Evolutionary conservation across 257 asterid species (phyloP).

Genomic region (Paraleonurus japonicus): DNA sequence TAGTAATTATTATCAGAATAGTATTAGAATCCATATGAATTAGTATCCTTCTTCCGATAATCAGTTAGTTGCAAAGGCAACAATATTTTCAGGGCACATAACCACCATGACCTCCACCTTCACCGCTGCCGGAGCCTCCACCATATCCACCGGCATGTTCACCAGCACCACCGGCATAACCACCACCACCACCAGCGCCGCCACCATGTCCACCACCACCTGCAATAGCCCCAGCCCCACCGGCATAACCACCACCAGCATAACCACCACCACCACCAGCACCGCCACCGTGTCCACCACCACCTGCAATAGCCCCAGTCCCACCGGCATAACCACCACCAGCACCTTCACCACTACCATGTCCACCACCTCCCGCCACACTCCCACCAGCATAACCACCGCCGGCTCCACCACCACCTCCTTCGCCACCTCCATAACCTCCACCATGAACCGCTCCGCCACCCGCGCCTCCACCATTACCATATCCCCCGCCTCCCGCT

Average conservation of each 20-base stretch:
- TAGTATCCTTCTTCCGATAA: slow-evolving; percentile 7
- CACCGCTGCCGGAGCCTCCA: slow-evolving; percentile 51
- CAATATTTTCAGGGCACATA: slow-evolving; percentile 36
- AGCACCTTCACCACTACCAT: slow-evolving; percentile 35
- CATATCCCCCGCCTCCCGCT: slow-evolving; percentile 45
- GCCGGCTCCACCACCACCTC: slow-evolving; percentile 29
- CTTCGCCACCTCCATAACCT: slow-evolving; percentile 38
- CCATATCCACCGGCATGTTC: slow-evolving; percentile 47
- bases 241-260: slow-evolving; percentile 14
- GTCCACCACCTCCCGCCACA: slow-evolving; percentile 19
- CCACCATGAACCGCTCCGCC: slow-evolving; percentile 42
- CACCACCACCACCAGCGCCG: slow-evolving; percentile 37
- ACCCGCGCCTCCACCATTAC: slow-evolving; percentile 52
- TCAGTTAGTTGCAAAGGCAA: not conserved
- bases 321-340: slow-evolving; percentile 53
- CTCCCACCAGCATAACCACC: slow-evolving; percentile 43
- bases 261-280: slow-evolving; percentile 23
- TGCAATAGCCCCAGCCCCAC: slow-evolving; percentile 29
- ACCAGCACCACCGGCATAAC: slow-evolving; percentile 46
- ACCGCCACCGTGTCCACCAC: slow-evolving; percentile 34
- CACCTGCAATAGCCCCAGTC: slow-evolving; percentile 30
- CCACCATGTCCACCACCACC: slow-evolving; percentile 33
- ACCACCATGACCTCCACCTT: slow-evolving; percentile 64
- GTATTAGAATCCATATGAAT: not conserved
- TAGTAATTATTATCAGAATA: slow-evolving; percentile 14